Evolutionary conservation across 1,284 basidiomycete genomes (phyloP).

Genomic region (Moesziomyces sp.): DNA sequence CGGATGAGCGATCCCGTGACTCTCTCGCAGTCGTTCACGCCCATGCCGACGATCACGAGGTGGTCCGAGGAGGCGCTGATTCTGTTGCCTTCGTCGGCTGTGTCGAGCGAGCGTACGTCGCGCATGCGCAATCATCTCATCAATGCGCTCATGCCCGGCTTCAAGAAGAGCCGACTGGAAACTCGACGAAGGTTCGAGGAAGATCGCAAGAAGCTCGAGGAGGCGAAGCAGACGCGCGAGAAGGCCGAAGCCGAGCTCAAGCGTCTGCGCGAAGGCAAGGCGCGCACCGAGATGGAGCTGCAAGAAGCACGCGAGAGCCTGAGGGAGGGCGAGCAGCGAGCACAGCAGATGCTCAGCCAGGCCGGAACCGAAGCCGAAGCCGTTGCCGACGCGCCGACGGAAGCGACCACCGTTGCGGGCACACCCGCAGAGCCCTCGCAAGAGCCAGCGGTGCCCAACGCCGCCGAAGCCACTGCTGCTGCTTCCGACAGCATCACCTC

Average conservation of each 20-base stretch:
- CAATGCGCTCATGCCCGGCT: slow-evolving; percentile 81
- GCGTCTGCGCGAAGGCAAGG: slow-evolving; percentile 36
- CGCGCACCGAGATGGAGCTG: slow-evolving; percentile 57
- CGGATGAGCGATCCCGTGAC: slow-evolving; percentile 52
- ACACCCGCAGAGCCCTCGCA: slow-evolving; percentile 42
- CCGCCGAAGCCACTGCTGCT: not conserved
- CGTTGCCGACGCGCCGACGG: slow-evolving; percentile 67
- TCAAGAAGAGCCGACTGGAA: slow-evolving; percentile 30
- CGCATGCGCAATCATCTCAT: slow-evolving; percentile 80
- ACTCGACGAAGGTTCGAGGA: slow-evolving; percentile 67
- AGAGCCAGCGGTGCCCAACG: not conserved
- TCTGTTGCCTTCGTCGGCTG: slow-evolving; percentile 75
- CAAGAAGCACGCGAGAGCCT: slow-evolving; percentile 51
- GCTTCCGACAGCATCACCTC: slow-evolving; percentile 15
- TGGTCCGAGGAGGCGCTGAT: slow-evolving; percentile 91
- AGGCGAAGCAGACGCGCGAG: slow-evolving; percentile 68
- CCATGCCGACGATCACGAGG: slow-evolving; percentile 83
- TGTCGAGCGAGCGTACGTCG: slow-evolving; percentile 76
- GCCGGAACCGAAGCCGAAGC: slow-evolving; percentile 2
- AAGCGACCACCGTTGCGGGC: slow-evolving; percentile 21
- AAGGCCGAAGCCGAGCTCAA: slow-evolving; percentile 49
- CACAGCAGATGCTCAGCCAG: slow-evolving; percentile 57
- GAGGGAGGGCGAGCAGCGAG: slow-evolving; percentile 62
- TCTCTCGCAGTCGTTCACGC: slow-evolving; percentile 70
- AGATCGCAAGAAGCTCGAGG: slow-evolving; percentile 64